Percentiles rank a stretch among this genome's conserved stretches.
These are phyloP conservation scores for Coemansia sp. DNA, from an alignment of 192 early-diverging fungal genomes.

Conservation along the genomic window DNA sequence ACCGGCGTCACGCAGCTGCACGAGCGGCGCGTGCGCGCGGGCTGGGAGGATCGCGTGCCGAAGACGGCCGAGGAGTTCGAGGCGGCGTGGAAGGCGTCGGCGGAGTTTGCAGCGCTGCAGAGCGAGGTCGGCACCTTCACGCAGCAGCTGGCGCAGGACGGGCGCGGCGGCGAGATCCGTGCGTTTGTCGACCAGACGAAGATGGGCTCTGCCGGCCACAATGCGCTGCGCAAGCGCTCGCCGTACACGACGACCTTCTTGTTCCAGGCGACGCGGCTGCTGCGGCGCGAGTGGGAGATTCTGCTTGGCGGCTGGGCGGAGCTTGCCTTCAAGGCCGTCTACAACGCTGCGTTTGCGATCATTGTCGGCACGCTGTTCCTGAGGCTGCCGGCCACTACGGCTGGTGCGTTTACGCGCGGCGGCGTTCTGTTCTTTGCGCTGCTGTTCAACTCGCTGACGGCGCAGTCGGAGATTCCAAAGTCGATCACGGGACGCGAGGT, in stretches of 20 bases:
- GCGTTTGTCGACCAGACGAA: slow-evolving; percentile 61
- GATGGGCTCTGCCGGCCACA: slow-evolving; percentile 57
- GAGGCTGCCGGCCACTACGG: slow-evolving; percentile 55
- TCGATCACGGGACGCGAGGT: slow-evolving; percentile 72
- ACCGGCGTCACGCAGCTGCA: slow-evolving; percentile 62
- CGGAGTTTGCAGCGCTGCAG: slow-evolving; percentile 42
- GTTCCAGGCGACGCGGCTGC: slow-evolving; percentile 61
- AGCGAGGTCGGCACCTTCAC: slow-evolving; percentile 52
- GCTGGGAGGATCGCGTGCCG: slow-evolving; percentile 60
- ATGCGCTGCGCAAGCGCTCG: slow-evolving; percentile 50
- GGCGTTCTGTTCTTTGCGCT: slow-evolving; percentile 76
- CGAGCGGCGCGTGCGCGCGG: slow-evolving; percentile 59
- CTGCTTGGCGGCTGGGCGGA: slow-evolving; percentile 56
- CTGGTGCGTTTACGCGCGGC: slow-evolving; percentile 78
- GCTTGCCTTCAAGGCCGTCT: slow-evolving; percentile 61
- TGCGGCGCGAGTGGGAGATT: slow-evolving; percentile 67
- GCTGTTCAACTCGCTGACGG: slow-evolving; percentile 69
- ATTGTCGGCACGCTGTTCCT: slow-evolving; percentile 75
- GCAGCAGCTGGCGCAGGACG: slow-evolving; percentile 36
- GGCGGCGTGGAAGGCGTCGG: slow-evolving; percentile 51
- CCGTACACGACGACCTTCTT: slow-evolving; percentile 68
- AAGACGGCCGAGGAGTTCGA: slow-evolving; percentile 66
- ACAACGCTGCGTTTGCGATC: slow-evolving; percentile 63
- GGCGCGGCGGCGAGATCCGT: slow-evolving; percentile 41
- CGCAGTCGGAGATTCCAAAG: slow-evolving; percentile 69